Conservation (phyloP, 2,329 filamentous ascomycete species). For the Leptosphaerulina australis region DNA sequence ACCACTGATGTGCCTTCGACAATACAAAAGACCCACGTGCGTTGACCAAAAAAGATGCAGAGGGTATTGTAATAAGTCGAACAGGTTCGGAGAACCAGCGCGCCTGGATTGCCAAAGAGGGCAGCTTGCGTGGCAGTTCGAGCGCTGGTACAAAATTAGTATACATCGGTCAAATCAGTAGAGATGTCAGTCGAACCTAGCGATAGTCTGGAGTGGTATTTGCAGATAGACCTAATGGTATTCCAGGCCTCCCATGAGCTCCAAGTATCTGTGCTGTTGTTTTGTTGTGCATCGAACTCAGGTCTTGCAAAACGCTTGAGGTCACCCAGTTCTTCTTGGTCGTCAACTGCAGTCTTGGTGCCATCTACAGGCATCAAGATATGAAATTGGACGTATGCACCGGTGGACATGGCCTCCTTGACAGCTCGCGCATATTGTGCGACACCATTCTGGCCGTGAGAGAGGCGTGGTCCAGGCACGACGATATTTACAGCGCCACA, state of each 20-base stretch:
- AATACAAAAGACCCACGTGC: slow-evolving; percentile 64
- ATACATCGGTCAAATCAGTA: no score
- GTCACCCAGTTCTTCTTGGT: slow-evolving; percentile 58
- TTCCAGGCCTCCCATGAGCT: slow-evolving; percentile 95
- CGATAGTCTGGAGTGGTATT: slow-evolving; percentile 79
- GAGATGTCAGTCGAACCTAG: no score
- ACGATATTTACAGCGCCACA: slow-evolving; percentile 86
- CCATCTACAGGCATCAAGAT: slow-evolving; percentile 85
- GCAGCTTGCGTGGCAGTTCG: slow-evolving; percentile 64
- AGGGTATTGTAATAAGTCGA: slow-evolving; percentile 61
- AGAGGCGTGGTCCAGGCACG: slow-evolving; percentile 75
- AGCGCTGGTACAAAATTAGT: no score
- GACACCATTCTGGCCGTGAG: slow-evolving; percentile 62
- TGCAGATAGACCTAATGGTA: slow-evolving; percentile 80
- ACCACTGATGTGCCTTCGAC: slow-evolving; percentile 62
- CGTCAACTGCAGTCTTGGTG: slow-evolving; percentile 61
- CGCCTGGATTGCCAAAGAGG: slow-evolving; percentile 61
- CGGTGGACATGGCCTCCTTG: slow-evolving; percentile 76
- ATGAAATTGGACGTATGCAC: slow-evolving; percentile 77
- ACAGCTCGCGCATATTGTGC: slow-evolving; percentile 84
- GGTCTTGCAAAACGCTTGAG: slow-evolving; percentile 57
- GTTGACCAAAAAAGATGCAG: slow-evolving; percentile 62
- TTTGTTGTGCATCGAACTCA: slow-evolving; percentile 46
- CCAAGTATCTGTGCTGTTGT: slow-evolving; percentile 65
- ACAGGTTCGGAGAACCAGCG: slow-evolving; percentile 70